Percentiles rank a stretch among this genome's conserved stretches.
These are phyloP conservation scores for Grigorovia yakushimaensis DNA, from an alignment of 805 yeast genomes.

Conservation along the genomic window DNA sequence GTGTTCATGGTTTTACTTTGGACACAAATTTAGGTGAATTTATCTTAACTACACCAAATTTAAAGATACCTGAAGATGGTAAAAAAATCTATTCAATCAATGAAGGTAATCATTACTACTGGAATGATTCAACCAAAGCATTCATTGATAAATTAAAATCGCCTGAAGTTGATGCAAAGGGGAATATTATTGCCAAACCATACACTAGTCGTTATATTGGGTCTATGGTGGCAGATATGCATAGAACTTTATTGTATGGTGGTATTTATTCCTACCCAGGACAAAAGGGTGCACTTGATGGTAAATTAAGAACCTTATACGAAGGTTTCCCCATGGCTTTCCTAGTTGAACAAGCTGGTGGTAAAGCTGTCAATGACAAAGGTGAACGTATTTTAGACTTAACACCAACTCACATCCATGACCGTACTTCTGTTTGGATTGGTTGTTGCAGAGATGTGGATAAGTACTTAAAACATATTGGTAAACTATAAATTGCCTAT, in stretches of 20 bases:
- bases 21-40: constrained; percentile 92
- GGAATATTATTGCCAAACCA: constrained; percentile 35
- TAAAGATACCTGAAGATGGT: constrained; percentile 48
- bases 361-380: constrained; percentile 78
- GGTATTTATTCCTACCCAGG: constrained; percentile 93
- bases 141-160: constrained; percentile 67
- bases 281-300: constrained; percentile 76
- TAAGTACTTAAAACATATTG: constrained; percentile 40
- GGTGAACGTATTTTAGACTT: constrained; percentile 85
- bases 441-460: constrained; percentile 77
- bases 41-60: constrained; percentile 76
- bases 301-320: constrained; percentile 82
- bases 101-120: constrained; percentile 85
- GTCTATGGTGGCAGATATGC: constrained; percentile 98
- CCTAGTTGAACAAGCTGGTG: constrained; percentile 93
- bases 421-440: constrained; percentile 87
- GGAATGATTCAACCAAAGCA: constrained; percentile 62
- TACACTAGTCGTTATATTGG: constrained; percentile 93
- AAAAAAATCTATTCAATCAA: constrained; percentile 82
- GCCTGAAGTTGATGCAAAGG: constrained; percentile 51
- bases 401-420: constrained; percentile 83
- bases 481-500: constrained; percentile 11
- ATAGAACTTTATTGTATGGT: constrained; percentile 89
- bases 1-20: constrained; percentile 89
- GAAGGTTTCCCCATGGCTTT: constrained; percentile 99